Evolutionary conservation across 192 early-diverging fungal genomes (phyloP), one percentile per base, ranked within the genome.

Genomic region (Coemansia sp.): DNA sequence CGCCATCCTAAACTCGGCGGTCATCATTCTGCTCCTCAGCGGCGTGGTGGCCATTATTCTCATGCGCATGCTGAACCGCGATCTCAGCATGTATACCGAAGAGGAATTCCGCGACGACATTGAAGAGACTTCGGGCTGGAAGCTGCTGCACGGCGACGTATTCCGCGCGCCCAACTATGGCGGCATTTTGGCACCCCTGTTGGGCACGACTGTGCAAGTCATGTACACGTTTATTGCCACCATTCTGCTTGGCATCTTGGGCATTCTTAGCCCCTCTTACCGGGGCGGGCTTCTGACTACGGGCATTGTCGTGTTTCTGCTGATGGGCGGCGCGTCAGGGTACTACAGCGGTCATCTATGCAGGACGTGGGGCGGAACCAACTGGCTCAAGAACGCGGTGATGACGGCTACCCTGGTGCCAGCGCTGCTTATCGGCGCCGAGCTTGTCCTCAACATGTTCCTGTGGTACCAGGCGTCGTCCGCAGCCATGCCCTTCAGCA

Each of bases 401-500:
- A 74, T 89, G 73, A 90, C 91, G 0, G 86, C 89, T 0, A 70
- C 77, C 1, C 54, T 88, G 24, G 82, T 89, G 15, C 89, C 91
- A 14, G 80, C 84, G 25, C 65, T 79, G 31, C 37, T 94, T n/a
- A 82, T 93, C 63, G 51, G 61, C 17, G 65, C 89, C 20, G 84
- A 94, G 47, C 80, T 94, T 40, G 49, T 90, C 36, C 83, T 94
- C 49, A 97, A 94, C 78, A 72, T 95, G 68, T 92, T 98, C 75
- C 85, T 96, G 15, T 94, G 96, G 89, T 90, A 86, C 29, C 83
- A 88, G 24, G 76, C 93, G 17, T 96, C 94, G 8, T 97, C 97
- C 4, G 87, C 88, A 17, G 97, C 97, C 20, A 89, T 97, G 57
- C 94, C 95, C 1, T 95, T 98, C 70, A 86, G 90, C 45, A 95